Evolutionary conservation across 495 filamentous ascomycete species (phyloP).

Genomic region (Penicillium argentinense): DNA sequence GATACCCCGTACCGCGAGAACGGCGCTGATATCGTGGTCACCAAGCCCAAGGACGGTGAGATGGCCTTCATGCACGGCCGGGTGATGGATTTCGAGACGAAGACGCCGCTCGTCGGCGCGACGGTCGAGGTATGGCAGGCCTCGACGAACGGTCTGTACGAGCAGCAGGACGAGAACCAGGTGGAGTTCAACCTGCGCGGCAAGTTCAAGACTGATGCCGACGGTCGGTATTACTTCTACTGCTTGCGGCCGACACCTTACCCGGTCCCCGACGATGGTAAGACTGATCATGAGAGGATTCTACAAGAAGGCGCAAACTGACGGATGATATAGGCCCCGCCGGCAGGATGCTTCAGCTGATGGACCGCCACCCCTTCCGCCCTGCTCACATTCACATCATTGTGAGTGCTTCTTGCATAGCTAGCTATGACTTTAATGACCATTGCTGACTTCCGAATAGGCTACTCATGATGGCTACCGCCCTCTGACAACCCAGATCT

Average conservation of each 20-base stretch:
- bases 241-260: constrained; percentile 70
- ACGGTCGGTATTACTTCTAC: constrained; percentile 67
- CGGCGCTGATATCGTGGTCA: constrained; percentile 64
- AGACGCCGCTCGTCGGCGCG: constrained; percentile 59
- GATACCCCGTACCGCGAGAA: constrained; percentile 63
- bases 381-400: constrained; percentile 87
- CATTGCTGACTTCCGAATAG: constrained; percentile 28
- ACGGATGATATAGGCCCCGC: constrained; percentile 33
- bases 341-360: constrained; percentile 48
- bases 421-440: neutral
- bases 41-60: constrained; percentile 51
- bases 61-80: constrained; percentile 62
- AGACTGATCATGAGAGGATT: constrained; percentile 39
- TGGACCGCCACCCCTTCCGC: constrained; percentile 76
- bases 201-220: constrained; percentile 63
- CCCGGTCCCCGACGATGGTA: constrained; percentile 67
- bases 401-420: constrained; percentile 41
- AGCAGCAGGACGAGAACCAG: constrained; percentile 73
- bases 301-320: neutral
- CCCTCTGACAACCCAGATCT: constrained; percentile 70
- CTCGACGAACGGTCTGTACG: constrained; percentile 75
- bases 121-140: constrained; percentile 77
- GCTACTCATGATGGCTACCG: constrained; percentile 48
- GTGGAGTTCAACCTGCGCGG: constrained; percentile 74
- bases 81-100: constrained; percentile 56